Base-by-base conservation (phyloP, 257 asterid genomes). In the Verbena officinalis region DNA sequence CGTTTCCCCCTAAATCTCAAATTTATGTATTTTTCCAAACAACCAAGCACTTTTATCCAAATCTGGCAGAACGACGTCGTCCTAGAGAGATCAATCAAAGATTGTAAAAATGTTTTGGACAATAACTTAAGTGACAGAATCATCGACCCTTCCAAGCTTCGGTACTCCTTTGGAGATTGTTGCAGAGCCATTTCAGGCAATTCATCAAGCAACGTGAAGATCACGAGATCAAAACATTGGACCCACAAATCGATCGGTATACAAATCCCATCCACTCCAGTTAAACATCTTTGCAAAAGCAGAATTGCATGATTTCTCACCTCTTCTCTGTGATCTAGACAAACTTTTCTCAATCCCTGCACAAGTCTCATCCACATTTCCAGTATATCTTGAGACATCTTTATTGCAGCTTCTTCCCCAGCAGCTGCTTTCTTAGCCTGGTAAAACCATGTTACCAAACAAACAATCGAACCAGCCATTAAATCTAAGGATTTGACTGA, bases 361-460 rank as follows among this genome's bases (percentile, higher is more conserved):
- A 89, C 77, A 69, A 89, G 85, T 79, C 98, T 84, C 84, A 87
- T 68, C 98, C 98, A 93, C 98, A 93, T 93, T 62, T 93, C 97
- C 27, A 86, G 78, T 71, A 92, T 86, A 70, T 86, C 97, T 76
- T 81, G 83, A 36, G 89, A 84, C 88, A 92, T 75, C 74, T 87
- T 87, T n/a, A 55, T 17, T 16, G 80, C 83, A 50, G 84, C 93
- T 69, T 84, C 96, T 76, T 80, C 91, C 5, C 64, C 84, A 11
- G 70, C 84, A 11, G 70, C 80, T 34, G 83, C 89, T 76, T 89
- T 96, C 81, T 82, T 83, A 38, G 94, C 72, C 70, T 83, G 75
- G 72, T 46, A 59, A 77, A 77, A 84, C 98, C 98, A 92, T 51
- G 81, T 79, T 39, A 79, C 80, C 61, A 93, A 71, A 77, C 97